phyloP scores from a whole-genome alignment of 345 rosid species.

The Gossypium mustelinum region DNA sequence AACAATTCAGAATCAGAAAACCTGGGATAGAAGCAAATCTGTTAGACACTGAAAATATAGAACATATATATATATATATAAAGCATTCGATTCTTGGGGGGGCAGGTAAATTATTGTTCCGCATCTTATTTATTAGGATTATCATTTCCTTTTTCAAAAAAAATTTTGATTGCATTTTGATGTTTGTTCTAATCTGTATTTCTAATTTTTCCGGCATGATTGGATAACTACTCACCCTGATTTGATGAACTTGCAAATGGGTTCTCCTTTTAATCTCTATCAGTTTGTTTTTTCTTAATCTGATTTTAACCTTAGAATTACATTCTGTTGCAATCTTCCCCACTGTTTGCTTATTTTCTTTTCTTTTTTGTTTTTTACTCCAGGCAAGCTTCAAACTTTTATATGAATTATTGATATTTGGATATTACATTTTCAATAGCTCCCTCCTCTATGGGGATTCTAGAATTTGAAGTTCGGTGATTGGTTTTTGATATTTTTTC shows the following conservation, averaged over 20 bases:
- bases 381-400: not conserved
- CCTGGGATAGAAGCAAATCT: not conserved
- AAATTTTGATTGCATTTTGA: not conserved
- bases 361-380: not conserved
- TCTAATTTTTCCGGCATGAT: not conserved
- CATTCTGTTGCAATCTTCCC: not conserved
- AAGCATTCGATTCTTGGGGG: not conserved
- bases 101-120: not conserved
- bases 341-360: not conserved
- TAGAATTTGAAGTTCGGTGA: not conserved
- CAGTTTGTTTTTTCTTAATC: not conserved
- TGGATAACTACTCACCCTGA: not conserved
- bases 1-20: not conserved
- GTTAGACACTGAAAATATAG: not conserved
- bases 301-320: not conserved
- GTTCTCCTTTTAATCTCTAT: slow-evolving; percentile 6
- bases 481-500: slow-evolving; percentile 1
- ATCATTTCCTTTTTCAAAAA: not conserved
- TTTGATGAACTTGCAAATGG: not conserved
- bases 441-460: not conserved
- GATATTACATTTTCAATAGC: slow-evolving; percentile 3
- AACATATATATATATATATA: not conserved
- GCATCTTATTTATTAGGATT: not conserved
- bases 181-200: not conserved
- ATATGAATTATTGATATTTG: not conserved